Evolutionary conservation across 2,329 filamentous ascomycete species (phyloP).

Genomic region (Mycosphaerella arachidis): DNA sequence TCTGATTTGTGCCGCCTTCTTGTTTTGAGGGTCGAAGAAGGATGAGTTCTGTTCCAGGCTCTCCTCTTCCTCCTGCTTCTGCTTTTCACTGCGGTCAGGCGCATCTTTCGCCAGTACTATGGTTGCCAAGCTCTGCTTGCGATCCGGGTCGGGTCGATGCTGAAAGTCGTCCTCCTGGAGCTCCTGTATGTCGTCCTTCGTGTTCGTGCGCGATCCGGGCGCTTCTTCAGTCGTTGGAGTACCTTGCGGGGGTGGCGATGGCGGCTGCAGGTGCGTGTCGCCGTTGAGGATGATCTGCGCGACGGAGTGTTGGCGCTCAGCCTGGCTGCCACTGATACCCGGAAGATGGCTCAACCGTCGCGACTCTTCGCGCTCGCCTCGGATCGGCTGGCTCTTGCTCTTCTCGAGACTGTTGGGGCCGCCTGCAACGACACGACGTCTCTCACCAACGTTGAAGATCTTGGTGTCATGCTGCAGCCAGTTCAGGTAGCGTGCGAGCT

Average conservation of each 20-base stretch:
- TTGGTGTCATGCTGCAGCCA: conserved; percentile 95
- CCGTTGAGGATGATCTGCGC: conserved; percentile 58
- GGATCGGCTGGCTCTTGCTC: conserved; percentile 21
- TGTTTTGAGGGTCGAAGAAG: conserved; percentile 91
- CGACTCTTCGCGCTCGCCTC: conserved; percentile 15
- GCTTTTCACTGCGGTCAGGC: conserved; percentile 10
- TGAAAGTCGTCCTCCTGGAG: conserved; percentile 7
- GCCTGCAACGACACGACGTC: conserved; percentile 72
- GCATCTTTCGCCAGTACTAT: conserved; percentile 17
- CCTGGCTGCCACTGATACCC: conserved; percentile 11
- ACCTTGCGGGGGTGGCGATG: conserved; percentile 27
- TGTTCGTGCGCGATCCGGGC: conserved; percentile 21
- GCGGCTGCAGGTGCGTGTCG: conserved; percentile 39
- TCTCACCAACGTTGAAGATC: conserved; percentile 97
- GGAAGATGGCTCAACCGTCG: conserved; percentile 18
- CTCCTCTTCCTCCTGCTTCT: conserved; percentile 36
- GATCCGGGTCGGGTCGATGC: conserved; percentile 1
- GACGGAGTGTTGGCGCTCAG: conserved; percentile 34
- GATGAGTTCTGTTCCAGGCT: conserved; percentile 80
- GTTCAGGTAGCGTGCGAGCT: conserved; percentile 87
- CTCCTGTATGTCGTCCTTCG: conserved; percentile 28
- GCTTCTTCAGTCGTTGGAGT: conserved; percentile 6
- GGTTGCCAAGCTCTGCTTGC: conserved; percentile 21
- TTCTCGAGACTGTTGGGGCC: conserved; percentile 39
- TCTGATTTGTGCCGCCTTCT: conserved; percentile 72